Percentiles rank a stretch among this genome's conserved stretches.
Evolutionary conservation across 2,329 filamentous ascomycete genomes (phyloP).

Genomic region (Monilinia vaccinii-corymbosi): DNA sequence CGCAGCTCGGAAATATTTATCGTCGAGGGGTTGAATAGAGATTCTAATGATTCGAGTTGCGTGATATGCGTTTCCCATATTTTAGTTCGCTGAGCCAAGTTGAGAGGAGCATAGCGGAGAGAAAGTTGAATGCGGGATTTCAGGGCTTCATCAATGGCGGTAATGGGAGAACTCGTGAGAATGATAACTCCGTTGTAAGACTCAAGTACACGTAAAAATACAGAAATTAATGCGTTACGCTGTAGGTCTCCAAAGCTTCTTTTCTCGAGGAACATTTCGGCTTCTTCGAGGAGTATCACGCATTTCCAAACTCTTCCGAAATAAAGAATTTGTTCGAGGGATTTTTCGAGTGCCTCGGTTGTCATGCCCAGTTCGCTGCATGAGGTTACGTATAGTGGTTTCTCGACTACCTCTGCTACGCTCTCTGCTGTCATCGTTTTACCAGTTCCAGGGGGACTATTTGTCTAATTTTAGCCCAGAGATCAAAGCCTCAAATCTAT

Average conservation of each 20-base stretch:
- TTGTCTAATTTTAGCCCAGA: background rate
- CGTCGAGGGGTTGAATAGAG: background rate
- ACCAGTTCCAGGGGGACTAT: slow-evolving; percentile 5
- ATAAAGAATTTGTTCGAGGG: background rate
- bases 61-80: slow-evolving; percentile 12
- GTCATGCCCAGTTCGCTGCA: slow-evolving; percentile 7
- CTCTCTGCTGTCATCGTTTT: slow-evolving; percentile 9
- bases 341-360: background rate
- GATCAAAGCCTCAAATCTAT: background rate
- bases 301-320: slow-evolving; percentile 8
- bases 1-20: slow-evolving; percentile 7
- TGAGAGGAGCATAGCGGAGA: slow-evolving; percentile 21
- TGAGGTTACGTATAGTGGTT: background rate
- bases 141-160: slow-evolving; percentile 32
- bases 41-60: slow-evolving; percentile 35
- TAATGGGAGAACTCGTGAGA: slow-evolving; percentile 34
- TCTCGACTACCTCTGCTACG: slow-evolving; percentile 1
- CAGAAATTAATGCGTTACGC: slow-evolving; percentile 12
- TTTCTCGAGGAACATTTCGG: slow-evolving; percentile 8
- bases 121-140: slow-evolving; percentile 30
- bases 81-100: slow-evolving; percentile 1
- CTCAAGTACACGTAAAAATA: slow-evolving; percentile 32
- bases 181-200: slow-evolving; percentile 34
- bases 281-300: slow-evolving; percentile 6
- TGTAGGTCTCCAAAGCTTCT: background rate